Percentiles rank a stretch among this genome's conserved stretches.
Conservation (phyloP, 2,329 filamentous ascomycete species). For the Incumbomyces delicatus region DNA sequence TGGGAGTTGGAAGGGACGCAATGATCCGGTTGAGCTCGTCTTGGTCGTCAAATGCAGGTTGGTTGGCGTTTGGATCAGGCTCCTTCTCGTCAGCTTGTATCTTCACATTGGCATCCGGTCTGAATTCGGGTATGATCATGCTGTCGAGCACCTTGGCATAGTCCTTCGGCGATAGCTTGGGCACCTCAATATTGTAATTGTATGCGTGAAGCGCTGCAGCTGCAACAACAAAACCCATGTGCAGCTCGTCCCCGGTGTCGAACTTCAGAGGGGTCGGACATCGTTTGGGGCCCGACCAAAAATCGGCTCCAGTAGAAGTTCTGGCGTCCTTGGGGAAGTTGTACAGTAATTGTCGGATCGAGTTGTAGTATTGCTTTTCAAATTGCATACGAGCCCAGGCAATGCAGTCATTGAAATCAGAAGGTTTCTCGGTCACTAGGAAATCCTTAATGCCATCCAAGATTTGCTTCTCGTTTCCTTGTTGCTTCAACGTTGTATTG, state of each 20-base stretch:
- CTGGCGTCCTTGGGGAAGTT: conserved; percentile 94
- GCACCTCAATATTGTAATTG: conserved; percentile 95
- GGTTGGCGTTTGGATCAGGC: conserved; percentile 71
- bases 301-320: conserved; percentile 78
- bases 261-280: conserved; percentile 88
- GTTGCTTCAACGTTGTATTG: conserved; percentile 76
- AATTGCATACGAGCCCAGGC: conserved; percentile 90
- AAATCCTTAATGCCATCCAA: conserved; percentile 83
- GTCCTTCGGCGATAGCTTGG: conserved; percentile 57
- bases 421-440: conserved; percentile 80
- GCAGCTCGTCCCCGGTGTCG: conserved; percentile 70
- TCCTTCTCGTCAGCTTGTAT: conserved; percentile 96
- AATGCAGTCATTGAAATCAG: conserved; percentile 92
- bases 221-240: conserved; percentile 78
- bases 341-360: conserved; percentile 86
- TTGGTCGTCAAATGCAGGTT: conserved; percentile 49
- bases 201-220: conserved; percentile 90
- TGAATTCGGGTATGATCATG: conserved; percentile 93
- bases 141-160: conserved; percentile 76
- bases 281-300: conserved; percentile 98
- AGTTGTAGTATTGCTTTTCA: conserved; percentile 94
- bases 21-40: conserved; percentile 66
- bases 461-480: conserved; percentile 89
- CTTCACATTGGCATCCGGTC: conserved; percentile 80
- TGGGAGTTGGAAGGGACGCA: conserved; percentile 64